phyloP scores from a whole-genome alignment of 2,329 filamentous ascomycete species.

The Apiospora koreana region DNA sequence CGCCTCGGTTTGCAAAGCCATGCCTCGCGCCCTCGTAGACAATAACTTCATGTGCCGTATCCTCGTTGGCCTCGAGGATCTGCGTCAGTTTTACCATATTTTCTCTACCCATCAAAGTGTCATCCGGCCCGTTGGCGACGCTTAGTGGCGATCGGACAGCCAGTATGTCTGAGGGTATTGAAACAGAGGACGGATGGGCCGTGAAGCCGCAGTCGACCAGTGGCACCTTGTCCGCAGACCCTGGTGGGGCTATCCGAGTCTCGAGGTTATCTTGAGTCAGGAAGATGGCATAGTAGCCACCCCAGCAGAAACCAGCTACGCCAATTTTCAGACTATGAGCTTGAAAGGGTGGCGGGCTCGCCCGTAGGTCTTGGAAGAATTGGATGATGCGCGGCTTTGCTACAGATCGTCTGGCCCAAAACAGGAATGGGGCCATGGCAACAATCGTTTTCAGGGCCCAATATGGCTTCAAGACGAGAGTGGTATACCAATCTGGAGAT shows the following conservation, averaged over 20 bases:
- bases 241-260: slow-evolving; percentile 12
- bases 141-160: slow-evolving; percentile 37
- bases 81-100: slow-evolving; percentile 26
- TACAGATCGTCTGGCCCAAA: slow-evolving; percentile 27
- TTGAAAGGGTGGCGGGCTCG: background rate
- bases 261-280: slow-evolving; percentile 36
- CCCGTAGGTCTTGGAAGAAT: slow-evolving; percentile 37
- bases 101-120: slow-evolving; percentile 33
- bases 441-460: background rate
- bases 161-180: slow-evolving; percentile 42
- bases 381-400: slow-evolving; percentile 35
- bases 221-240: slow-evolving; percentile 20
- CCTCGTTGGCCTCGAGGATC: slow-evolving; percentile 29
- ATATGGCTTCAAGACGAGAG: slow-evolving; percentile 13
- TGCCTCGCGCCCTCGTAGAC: slow-evolving; percentile 32
- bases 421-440: slow-evolving; percentile 23
- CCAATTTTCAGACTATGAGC: slow-evolving; percentile 40
- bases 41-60: slow-evolving; percentile 25
- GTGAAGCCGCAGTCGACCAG: slow-evolving; percentile 46
- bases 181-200: slow-evolving; percentile 43
- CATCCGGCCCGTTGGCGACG: slow-evolving; percentile 40
- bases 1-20: slow-evolving; percentile 31
- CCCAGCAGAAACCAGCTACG: slow-evolving; percentile 56
- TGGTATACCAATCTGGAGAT: slow-evolving; percentile 12
- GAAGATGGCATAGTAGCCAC: slow-evolving; percentile 45